Percentiles rank a stretch among this genome's conserved stretches.
phyloP scores from a whole-genome alignment of 2,329 filamentous ascomycete genomes.

The Myriosclerotinia curreyana region DNA sequence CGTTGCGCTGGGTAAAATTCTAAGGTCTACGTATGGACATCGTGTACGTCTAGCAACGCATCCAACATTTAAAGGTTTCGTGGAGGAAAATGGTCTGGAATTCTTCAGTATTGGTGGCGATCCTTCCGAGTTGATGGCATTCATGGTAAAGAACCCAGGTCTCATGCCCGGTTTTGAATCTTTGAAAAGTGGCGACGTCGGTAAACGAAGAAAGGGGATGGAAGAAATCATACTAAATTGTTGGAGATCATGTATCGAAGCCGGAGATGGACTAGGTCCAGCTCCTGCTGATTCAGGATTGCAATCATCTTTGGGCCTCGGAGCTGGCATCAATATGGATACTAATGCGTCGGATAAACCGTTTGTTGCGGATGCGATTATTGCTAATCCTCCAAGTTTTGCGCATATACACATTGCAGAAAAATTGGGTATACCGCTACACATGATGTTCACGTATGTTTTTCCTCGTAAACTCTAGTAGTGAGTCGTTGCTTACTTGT shows the following conservation, averaged over 20 bases:
- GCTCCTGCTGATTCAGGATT: constrained; percentile 28
- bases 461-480: background rate
- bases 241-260: constrained; percentile 82
- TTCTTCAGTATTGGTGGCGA: constrained; percentile 77
- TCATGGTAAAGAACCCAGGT: constrained; percentile 87
- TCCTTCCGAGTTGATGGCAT: constrained; percentile 75
- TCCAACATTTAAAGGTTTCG: constrained; percentile 62
- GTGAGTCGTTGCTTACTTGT: constrained; percentile 12
- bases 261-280: constrained; percentile 58
- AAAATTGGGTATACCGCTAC: constrained; percentile 69
- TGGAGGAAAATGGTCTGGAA: constrained; percentile 67
- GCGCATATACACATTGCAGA: constrained; percentile 74
- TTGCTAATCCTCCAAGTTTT: constrained; percentile 75
- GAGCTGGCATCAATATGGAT: constrained; percentile 40
- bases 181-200: constrained; percentile 72
- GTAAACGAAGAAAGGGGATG: constrained; percentile 69
- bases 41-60: constrained; percentile 73
- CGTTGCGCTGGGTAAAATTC: constrained; percentile 62
- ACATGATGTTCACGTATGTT: constrained; percentile 86
- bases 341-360: constrained; percentile 45
- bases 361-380: constrained; percentile 81
- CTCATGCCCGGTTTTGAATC: constrained; percentile 80
- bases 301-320: constrained; percentile 31
- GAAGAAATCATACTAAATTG: constrained; percentile 78
- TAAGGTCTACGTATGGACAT: constrained; percentile 65